These are phyloP conservation scores for Thymus mandschuricus DNA, from an alignment of 257 asterid species.

Conservation along the genomic window DNA sequence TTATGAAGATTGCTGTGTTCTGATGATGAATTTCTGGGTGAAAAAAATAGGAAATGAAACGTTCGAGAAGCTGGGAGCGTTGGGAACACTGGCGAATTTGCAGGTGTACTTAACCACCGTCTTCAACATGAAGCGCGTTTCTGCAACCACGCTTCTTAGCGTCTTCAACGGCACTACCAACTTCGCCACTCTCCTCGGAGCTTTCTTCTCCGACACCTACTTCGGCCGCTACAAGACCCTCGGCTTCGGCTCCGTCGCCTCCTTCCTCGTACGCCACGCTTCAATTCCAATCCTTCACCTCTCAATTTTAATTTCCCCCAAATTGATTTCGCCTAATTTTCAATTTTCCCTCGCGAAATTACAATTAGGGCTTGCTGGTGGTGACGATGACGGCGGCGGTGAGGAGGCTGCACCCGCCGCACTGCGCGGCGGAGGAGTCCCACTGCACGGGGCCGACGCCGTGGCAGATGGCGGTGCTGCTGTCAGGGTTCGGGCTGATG, in stretches of 20 bases:
- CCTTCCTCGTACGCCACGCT: conserved; percentile 50
- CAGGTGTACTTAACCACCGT: conserved; percentile 71
- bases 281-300: too few species aligned
- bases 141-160: conserved; percentile 62
- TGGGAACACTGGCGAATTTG: conserved; percentile 62
- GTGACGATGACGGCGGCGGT: conserved; percentile 65
- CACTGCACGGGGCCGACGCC: conserved; percentile 58
- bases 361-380: conserved; percentile 64
- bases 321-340: too few species aligned
- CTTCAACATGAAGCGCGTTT: conserved; percentile 66
- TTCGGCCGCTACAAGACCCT: conserved; percentile 77
- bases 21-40: too few species aligned
- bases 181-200: conserved; percentile 67
- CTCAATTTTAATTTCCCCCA: too few species aligned
- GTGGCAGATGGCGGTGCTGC: conserved; percentile 54
- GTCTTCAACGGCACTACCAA: conserved; percentile 78
- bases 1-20: not conserved
- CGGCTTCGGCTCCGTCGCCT: conserved; percentile 68
- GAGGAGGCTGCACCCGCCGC: conserved; percentile 67
- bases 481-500: conserved; percentile 54
- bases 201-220: conserved; percentile 67
- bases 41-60: conserved; percentile 63
- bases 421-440: conserved; percentile 40
- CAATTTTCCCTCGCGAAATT: too few species aligned
- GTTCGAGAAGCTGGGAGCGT: conserved; percentile 77